A percentile compares a stretch with the other conserved stretches of the same genome.
phyloP scores from a whole-genome alignment of 495 filamentous ascomycete species.

The Aspergillus cristatus region DNA sequence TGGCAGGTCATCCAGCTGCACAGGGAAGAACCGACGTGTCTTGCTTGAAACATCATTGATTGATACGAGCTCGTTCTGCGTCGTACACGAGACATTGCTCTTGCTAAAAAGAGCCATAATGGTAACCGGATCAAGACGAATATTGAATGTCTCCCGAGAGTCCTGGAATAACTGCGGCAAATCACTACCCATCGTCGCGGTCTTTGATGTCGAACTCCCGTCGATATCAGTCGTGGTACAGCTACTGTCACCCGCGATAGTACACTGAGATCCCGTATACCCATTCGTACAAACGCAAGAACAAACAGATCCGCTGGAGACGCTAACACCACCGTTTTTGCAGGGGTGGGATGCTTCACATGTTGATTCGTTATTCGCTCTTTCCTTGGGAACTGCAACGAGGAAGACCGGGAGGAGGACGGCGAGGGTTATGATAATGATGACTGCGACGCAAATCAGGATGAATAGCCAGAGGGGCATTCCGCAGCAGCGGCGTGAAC shows the following conservation, averaged over 20 bases:
- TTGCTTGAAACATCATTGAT: conserved; percentile 49
- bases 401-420: conserved; percentile 80
- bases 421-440: conserved; percentile 76
- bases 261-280: conserved; percentile 74
- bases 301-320: conserved; percentile 57
- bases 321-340: conserved; percentile 70
- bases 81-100: conserved; percentile 63
- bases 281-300: conserved; percentile 82
- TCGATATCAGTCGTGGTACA: conserved; percentile 61
- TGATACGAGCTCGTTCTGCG: conserved; percentile 77
- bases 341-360: conserved; percentile 53
- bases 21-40: conserved; percentile 19
- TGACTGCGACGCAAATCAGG: conserved; percentile 53
- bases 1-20: conserved; percentile 2
- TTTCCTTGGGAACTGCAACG: conserved; percentile 58
- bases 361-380: conserved; percentile 23
- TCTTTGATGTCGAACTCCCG: conserved; percentile 38
- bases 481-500: conserved; percentile 56
- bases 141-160: conserved; percentile 60
- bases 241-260: conserved; percentile 45
- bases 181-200: conserved; percentile 71
- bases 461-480: conserved; percentile 76
- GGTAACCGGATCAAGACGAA: conserved; percentile 55
- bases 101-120: conserved; percentile 70
- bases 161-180: conserved; percentile 63